Percentiles rank a stretch among this genome's conserved stretches.
phyloP scores from a whole-genome alignment of 257 asterid species.

The Paraleonurus japonicus region DNA sequence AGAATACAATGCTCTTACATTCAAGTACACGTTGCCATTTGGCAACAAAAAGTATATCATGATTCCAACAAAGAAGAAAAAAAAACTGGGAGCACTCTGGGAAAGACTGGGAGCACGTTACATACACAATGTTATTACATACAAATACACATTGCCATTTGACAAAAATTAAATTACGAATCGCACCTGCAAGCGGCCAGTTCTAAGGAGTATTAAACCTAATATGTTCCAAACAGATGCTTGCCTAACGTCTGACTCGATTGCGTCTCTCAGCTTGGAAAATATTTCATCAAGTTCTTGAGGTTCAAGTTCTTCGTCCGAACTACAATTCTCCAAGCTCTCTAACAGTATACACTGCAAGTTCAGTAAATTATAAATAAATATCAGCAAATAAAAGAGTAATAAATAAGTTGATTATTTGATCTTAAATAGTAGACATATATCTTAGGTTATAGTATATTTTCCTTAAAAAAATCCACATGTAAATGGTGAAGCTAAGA shows the following conservation, averaged over 20 bases:
- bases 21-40: conserved; percentile 16
- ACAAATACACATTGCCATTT: conserved; percentile 20
- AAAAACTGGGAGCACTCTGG: too few species aligned
- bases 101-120: conserved; percentile 33
- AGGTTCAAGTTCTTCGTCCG: conserved; percentile 74
- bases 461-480: conserved; percentile 17
- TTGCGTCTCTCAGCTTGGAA: conserved; percentile 64
- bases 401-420: conserved; percentile 9
- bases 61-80: conserved; percentile 60
- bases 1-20: conserved; percentile 25
- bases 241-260: conserved; percentile 81
- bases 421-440: background rate
- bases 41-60: conserved; percentile 22
- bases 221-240: conserved; percentile 87
- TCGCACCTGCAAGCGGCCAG: conserved; percentile 87
- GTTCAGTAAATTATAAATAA: conserved; percentile 15
- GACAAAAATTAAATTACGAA: conserved; percentile 23
- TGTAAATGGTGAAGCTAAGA: conserved; percentile 53
- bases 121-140: conserved; percentile 22
- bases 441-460: background rate
- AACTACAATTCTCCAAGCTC: conserved; percentile 63
- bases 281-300: conserved; percentile 81
- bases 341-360: conserved; percentile 85
- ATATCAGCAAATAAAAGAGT: conserved; percentile 19
- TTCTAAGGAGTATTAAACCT: conserved; percentile 81